Evolutionary conservation across 306 rosid species (phyloP), one percentile per base, ranked within the genome.

Genomic region (Prinsepia uniflora): DNA sequence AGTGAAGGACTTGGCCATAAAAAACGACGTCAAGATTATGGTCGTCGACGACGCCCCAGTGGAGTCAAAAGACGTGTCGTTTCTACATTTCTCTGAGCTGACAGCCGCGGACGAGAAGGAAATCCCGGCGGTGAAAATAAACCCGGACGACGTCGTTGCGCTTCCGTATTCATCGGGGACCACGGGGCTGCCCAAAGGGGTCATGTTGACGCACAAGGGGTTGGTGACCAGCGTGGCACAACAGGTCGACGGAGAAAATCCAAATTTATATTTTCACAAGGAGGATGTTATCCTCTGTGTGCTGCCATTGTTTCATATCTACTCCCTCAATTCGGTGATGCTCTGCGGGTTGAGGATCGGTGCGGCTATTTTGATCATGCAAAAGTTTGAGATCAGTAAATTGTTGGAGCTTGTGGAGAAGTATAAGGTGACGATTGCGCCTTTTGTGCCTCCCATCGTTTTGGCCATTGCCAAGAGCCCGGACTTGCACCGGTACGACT

Each of bases 131-230:
- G 88, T 88, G 11, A 79, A 90, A 57, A 80, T 92, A 30, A 72
- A 13, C 22, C 84, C 92, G 0, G 84, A 89, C 72, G 96, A 90
- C 76, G 78, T 87, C 18, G 96, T 90, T 10, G 98, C 96, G 39
- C 67, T 92, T 6, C 96, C 96, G 0, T 92, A 85, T 50, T 92
- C 96, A 0, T 92, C 98, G 0, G 98, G 96, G 0, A 92, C 98
- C 0, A 87, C 96, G 0, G 96, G 98, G 6, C 74, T 89, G 0
- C 96, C 96, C 0, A 92, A 92, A 40, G 96, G 98, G 0, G 98
- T 90, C 6, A 82, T 90, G 96, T 22, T 92, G n/a, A 88, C 92
- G 0, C 98, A 92, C 67, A 73, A 59, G 54, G 86, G 80, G 8
- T 24, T 86, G 59, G 96, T 92, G 0, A 88, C 96, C 0, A 86